phyloP scores from a whole-genome alignment of 106 monocot genomes.

The Dendrobium catenatum region DNA sequence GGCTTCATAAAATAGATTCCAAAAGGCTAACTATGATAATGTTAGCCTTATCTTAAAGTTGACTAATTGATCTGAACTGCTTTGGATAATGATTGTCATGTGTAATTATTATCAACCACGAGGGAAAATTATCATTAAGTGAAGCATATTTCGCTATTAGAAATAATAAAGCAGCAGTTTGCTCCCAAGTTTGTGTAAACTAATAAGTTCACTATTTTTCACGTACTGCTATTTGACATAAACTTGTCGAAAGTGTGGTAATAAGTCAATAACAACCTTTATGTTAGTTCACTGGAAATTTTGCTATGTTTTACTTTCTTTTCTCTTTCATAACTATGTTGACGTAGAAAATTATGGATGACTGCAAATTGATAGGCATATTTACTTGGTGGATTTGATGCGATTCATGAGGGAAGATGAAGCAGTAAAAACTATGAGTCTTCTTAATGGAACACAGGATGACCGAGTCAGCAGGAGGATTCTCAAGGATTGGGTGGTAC shows the following conservation, averaged over 20 bases:
- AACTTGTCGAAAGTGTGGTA: neutral
- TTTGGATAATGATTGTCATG: neutral
- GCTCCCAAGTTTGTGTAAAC: neutral
- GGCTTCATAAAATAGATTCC: too few species aligned
- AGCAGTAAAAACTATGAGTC: constrained; percentile 51
- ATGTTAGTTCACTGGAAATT: neutral
- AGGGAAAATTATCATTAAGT: too few species aligned
- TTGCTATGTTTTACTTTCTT: neutral
- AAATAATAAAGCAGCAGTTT: neutral
- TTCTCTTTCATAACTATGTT: neutral
- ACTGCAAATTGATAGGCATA: constrained; percentile 35
- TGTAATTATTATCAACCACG: neutral
- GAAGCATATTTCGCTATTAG: too few species aligned
- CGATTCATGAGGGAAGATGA: constrained; percentile 82
- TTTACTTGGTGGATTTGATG: constrained; percentile 62
- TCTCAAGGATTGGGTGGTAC: constrained; percentile 94
- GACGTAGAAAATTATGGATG: neutral
- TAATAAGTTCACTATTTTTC: neutral
- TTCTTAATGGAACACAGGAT: constrained; percentile 62
- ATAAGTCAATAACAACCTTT: neutral
- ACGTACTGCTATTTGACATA: neutral
- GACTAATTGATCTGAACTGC: neutral
- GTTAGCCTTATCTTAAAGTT: neutral
- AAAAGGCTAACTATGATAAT: too few species aligned
- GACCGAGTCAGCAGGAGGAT: constrained; percentile 43